These are phyloP conservation scores for Striga hermonthica DNA, from an alignment of 305 asterid genomes.

Conservation along the genomic window DNA sequence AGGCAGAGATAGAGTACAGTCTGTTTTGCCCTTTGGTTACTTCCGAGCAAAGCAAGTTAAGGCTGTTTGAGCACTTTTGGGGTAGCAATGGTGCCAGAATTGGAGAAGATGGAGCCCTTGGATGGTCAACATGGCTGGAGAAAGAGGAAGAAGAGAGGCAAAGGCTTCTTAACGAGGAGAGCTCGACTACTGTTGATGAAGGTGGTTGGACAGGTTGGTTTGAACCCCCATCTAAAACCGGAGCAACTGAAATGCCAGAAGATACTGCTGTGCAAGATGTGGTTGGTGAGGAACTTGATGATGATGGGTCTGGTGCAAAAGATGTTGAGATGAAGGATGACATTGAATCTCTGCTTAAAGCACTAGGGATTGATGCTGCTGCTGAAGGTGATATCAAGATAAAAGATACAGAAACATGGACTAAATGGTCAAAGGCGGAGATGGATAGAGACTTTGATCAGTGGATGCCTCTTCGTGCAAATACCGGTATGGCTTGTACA, in stretches of 20 bases:
- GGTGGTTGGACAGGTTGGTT: slow-evolving; percentile 99
- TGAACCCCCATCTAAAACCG: slow-evolving; percentile 52
- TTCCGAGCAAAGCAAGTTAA: slow-evolving; percentile 80
- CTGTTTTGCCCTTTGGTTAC: slow-evolving; percentile 81
- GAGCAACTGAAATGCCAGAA: slow-evolving; percentile 46
- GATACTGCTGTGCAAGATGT: slow-evolving; percentile 38
- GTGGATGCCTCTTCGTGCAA: slow-evolving; percentile 84
- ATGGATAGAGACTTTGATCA: slow-evolving; percentile 57
- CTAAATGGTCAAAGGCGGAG: slow-evolving; percentile 85
- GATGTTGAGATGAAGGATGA: slow-evolving; percentile 72
- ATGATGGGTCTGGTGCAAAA: slow-evolving; percentile 48
- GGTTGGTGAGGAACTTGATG: slow-evolving; percentile 51
- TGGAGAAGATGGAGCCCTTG: slow-evolving; percentile 95
- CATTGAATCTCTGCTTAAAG: slow-evolving; percentile 71
- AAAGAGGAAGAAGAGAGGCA: slow-evolving; percentile 94
- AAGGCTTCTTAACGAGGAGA: slow-evolving; percentile 56
- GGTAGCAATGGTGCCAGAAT: slow-evolving; percentile 83
- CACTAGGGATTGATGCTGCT: slow-evolving; percentile 80
- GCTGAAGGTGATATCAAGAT: slow-evolving; percentile 70
- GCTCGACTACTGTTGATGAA: slow-evolving; percentile 52
- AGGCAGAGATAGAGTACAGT: slow-evolving; percentile 84
- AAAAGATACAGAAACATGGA: slow-evolving; percentile 76
- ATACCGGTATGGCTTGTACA: slow-evolving; percentile 49
- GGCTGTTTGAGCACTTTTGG: slow-evolving; percentile 95
- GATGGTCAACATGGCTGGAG: slow-evolving; percentile 93